Conservation (phyloP, 1,139 yeast genomes). For the Scheffersomyces segobiensis region DNA sequence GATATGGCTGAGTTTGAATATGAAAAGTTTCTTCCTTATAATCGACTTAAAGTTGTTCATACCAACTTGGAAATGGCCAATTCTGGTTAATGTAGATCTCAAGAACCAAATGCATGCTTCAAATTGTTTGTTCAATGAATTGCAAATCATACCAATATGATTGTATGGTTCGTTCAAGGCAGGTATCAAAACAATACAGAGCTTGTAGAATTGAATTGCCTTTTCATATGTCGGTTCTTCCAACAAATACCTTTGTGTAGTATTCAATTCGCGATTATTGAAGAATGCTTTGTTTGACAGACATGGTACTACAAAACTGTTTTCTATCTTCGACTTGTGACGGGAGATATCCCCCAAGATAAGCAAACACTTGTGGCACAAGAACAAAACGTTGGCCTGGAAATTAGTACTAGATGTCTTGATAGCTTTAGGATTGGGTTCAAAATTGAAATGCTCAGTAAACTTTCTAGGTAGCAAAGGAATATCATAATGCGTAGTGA, state of each 20-base stretch:
- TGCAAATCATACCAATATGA: slow-evolving; percentile 62
- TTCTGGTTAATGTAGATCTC: slow-evolving; percentile 58
- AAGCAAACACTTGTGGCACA: slow-evolving; percentile 55
- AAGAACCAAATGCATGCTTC: slow-evolving; percentile 49
- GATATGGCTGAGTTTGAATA: slow-evolving; percentile 21
- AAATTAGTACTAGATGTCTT: slow-evolving; percentile 20
- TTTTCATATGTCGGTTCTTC: slow-evolving; percentile 24
- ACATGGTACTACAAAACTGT: slow-evolving; percentile 39
- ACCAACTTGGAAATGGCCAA: slow-evolving; percentile 46
- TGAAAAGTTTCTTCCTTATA: slow-evolving; percentile 34
- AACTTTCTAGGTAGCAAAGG: slow-evolving; percentile 32
- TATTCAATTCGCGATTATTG: slow-evolving; percentile 35
- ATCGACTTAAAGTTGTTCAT: slow-evolving; percentile 36
- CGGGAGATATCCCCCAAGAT: slow-evolving; percentile 63
- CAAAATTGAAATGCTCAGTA: slow-evolving; percentile 24
- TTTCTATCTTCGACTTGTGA: slow-evolving; percentile 50
- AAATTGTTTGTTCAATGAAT: slow-evolving; percentile 33
- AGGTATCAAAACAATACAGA: slow-evolving; percentile 58
- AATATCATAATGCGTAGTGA: slow-evolving; percentile 37
- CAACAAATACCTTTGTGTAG: slow-evolving; percentile 27
- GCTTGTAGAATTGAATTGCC: slow-evolving; percentile 50
- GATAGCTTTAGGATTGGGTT: slow-evolving; percentile 13
- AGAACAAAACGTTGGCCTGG: slow-evolving; percentile 45
- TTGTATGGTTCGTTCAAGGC: slow-evolving; percentile 68
- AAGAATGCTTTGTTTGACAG: slow-evolving; percentile 33